Conservation (phyloP, 1,139 yeast genomes). For the Yamadazyma triangularis region DNA sequence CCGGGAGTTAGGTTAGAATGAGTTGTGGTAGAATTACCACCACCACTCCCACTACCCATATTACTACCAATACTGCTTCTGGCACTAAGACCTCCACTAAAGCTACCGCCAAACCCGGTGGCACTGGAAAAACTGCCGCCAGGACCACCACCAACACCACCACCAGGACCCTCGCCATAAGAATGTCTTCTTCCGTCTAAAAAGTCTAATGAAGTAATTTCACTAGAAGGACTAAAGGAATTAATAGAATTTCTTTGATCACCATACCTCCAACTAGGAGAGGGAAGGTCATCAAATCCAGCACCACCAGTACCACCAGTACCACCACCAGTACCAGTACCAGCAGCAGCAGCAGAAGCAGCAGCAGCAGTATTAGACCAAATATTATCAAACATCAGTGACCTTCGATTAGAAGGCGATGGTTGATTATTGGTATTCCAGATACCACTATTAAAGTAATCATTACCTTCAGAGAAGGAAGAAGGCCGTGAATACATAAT, state of each 20-base stretch:
- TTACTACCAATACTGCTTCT: background rate
- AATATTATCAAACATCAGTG: slow-evolving; percentile 11
- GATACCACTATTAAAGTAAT: too few species aligned
- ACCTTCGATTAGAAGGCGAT: slow-evolving; percentile 4
- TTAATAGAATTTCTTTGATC: background rate
- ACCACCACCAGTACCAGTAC: background rate
- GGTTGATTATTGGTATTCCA: too few species aligned
- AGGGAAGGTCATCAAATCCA: too few species aligned
- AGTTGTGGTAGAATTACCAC: too few species aligned
- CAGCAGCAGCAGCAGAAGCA: background rate
- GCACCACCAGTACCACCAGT: background rate
- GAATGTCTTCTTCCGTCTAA: slow-evolving; percentile 1
- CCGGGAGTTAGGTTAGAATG: too few species aligned
- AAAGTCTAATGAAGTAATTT: background rate
- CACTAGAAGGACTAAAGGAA: slow-evolving; percentile 1
- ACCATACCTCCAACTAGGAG: background rate
- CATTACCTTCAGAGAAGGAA: too few species aligned
- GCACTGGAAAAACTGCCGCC: too few species aligned
- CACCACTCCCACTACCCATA: background rate
- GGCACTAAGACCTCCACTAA: background rate
- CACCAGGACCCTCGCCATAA: too few species aligned
- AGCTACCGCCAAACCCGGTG: too few species aligned
- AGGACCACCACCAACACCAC: too few species aligned
- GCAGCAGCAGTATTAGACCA: slow-evolving; percentile 6
- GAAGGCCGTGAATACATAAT: slow-evolving; percentile 8